phyloP scores from a whole-genome alignment of 768 basidiomycete genomes.

The Mycena albidolilacea region DNA sequence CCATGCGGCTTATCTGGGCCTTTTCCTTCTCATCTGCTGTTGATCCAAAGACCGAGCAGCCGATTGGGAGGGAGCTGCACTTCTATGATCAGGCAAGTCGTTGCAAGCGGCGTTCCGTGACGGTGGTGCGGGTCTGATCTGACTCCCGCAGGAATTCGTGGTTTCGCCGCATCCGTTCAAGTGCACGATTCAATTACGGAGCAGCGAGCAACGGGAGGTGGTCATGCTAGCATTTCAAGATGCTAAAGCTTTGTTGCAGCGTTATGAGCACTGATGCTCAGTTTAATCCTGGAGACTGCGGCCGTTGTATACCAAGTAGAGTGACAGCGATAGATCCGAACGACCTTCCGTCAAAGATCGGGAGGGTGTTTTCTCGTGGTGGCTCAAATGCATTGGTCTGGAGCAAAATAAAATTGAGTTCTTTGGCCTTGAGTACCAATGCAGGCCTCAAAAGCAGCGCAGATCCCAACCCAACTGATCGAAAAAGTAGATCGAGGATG shows the following conservation, averaged over 20 bases:
- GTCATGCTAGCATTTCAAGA: constrained; percentile 14
- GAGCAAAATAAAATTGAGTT: too few relatives aligned
- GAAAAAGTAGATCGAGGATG: too few relatives aligned
- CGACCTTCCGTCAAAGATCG: too few relatives aligned
- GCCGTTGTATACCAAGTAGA: too few relatives aligned
- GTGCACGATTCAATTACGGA: constrained; percentile 14
- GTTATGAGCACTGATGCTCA: constrained; percentile 9
- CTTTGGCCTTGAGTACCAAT: too few relatives aligned
- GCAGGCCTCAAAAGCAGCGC: too few relatives aligned
- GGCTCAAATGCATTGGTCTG: too few relatives aligned
- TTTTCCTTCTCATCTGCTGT: constrained; percentile 39
- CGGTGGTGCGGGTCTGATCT: background rate
- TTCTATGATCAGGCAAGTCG: constrained; percentile 32
- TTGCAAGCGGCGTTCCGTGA: background rate
- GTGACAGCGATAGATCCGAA: too few relatives aligned
- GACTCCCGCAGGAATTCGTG: constrained; percentile 18
- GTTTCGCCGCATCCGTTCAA: constrained; percentile 24
- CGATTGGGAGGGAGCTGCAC: constrained; percentile 33
- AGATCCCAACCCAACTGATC: too few relatives aligned
- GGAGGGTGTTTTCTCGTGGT: too few relatives aligned
- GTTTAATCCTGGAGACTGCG: too few relatives aligned
- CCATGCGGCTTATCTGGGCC: constrained; percentile 45
- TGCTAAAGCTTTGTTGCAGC: background rate
- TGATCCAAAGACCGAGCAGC: constrained; percentile 10
- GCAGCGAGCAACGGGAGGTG: constrained; percentile 13